Conservation (phyloP, 768 basidiomycete genomes). For the Termitomyces sp. region DNA sequence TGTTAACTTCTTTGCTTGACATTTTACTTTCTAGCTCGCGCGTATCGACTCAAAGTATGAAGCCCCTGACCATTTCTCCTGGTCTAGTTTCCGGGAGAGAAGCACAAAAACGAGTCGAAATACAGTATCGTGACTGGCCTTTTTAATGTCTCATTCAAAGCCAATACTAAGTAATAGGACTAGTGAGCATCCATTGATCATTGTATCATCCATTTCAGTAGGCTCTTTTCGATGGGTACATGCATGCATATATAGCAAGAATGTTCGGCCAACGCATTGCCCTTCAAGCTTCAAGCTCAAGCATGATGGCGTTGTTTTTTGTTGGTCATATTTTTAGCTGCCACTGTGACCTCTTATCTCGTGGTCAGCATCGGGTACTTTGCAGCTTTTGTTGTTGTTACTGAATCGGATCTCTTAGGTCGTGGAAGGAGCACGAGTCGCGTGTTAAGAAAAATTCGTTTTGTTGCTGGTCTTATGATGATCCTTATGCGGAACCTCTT, state of each 20-base stretch:
- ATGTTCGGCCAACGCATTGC: too few species aligned
- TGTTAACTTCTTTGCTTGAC: constrained; percentile 53
- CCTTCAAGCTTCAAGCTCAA: too few species aligned
- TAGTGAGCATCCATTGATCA: too few species aligned
- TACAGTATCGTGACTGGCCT: constrained; percentile 58
- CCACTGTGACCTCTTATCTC: constrained; percentile 55
- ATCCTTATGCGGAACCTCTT: constrained; percentile 72
- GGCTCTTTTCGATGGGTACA: too few species aligned
- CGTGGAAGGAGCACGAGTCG: constrained; percentile 61
- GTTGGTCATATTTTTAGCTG: constrained; percentile 56
- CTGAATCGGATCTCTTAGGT: constrained; percentile 58
- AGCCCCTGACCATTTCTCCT: constrained; percentile 51
- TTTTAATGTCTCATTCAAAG: constrained; percentile 67
- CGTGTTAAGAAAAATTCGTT: constrained; percentile 47
- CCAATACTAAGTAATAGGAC: too few species aligned
- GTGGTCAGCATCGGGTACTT: constrained; percentile 70
- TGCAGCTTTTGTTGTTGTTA: constrained; percentile 64
- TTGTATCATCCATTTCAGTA: too few species aligned
- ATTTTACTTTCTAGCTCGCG: constrained; percentile 54
- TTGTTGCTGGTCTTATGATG: not conserved
- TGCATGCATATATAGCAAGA: too few species aligned
- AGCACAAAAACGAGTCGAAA: constrained; percentile 44
- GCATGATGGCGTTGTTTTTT: too few species aligned
- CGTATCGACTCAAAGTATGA: constrained; percentile 47
- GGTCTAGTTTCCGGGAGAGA: constrained; percentile 62